Percentiles rank a stretch among this genome's conserved stretches.
These are phyloP conservation scores for Botrytis squamosa DNA, from an alignment of 2,329 filamentous ascomycete species.

Conservation along the genomic window DNA sequence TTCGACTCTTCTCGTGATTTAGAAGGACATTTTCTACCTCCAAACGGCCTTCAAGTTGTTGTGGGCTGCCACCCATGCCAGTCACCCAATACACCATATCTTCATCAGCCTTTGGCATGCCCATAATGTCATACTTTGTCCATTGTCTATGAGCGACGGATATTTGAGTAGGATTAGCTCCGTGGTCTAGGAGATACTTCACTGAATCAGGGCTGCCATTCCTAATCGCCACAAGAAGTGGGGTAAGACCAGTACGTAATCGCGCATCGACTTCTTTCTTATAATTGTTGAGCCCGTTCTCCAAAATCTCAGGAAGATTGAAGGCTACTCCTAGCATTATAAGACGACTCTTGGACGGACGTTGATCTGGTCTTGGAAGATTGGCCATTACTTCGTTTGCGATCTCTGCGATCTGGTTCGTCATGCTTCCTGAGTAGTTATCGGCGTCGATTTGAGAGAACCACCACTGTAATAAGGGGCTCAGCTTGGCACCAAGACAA, in stretches of 20 bases:
- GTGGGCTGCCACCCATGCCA: too few relatives aligned
- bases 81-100: background rate
- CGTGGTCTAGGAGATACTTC: background rate
- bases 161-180: background rate
- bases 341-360: background rate
- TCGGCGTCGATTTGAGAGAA: background rate
- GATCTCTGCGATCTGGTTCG: rapidly evolving
- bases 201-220: background rate
- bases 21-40: background rate
- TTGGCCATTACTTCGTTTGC: rapidly evolving
- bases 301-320: background rate
- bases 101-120: background rate
- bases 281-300: background rate
- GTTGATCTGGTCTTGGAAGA: background rate
- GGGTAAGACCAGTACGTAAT: background rate
- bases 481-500: background rate
- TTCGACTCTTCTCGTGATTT: background rate
- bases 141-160: rapidly evolving
- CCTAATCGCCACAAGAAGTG: background rate
- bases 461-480: background rate
- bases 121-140: rapidly evolving
- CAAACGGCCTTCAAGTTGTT: background rate
- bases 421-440: background rate
- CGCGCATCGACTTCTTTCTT: background rate
- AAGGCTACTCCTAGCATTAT: background rate